A percentile compares a stretch with the other conserved stretches of the same genome.
Evolutionary conservation across 441 rosid species (phyloP).

Genomic region (Erysimum cheiri): DNA sequence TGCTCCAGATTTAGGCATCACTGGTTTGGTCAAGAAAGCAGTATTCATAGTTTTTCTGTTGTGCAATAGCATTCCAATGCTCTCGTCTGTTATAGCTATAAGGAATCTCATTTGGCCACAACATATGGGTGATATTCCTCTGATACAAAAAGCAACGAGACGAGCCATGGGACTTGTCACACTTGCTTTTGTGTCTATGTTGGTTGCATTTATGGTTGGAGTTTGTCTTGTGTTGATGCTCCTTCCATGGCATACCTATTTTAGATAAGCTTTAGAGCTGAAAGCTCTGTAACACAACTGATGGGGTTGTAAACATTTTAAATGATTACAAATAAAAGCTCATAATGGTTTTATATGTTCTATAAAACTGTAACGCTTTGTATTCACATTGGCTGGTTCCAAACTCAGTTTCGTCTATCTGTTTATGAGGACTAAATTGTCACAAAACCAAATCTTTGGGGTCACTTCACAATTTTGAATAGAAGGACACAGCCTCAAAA

Average conservation of each 20-base stretch:
- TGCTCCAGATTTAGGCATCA: conserved; percentile 24
- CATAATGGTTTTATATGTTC: background rate
- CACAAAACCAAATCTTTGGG: no score
- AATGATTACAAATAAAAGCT: background rate
- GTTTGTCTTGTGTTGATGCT: conserved; percentile 12
- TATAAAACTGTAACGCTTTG: no score
- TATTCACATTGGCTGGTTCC: no score
- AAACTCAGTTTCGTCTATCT: no score
- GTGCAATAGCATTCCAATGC: conserved; percentile 23
- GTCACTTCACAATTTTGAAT: no score
- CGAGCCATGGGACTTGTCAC: conserved; percentile 22
- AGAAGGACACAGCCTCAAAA: no score
- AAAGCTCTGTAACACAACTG: background rate
- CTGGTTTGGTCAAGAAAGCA: conserved; percentile 21
- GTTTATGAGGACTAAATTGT: no score
- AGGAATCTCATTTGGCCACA: conserved; percentile 7
- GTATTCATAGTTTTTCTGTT: conserved; percentile 5
- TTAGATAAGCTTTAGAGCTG: no score
- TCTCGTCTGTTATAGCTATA: conserved; percentile 8
- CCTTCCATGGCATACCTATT: background rate
- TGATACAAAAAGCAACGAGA: background rate
- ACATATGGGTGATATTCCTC: background rate
- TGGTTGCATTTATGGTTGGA: conserved; percentile 19
- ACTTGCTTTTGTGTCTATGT: conserved; percentile 15
- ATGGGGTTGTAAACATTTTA: background rate